A percentile compares a stretch with the other conserved stretches of the same genome.
Conservation (phyloP, 2,329 filamentous ascomycete genomes). For the Lomentospora prolificans region DNA sequence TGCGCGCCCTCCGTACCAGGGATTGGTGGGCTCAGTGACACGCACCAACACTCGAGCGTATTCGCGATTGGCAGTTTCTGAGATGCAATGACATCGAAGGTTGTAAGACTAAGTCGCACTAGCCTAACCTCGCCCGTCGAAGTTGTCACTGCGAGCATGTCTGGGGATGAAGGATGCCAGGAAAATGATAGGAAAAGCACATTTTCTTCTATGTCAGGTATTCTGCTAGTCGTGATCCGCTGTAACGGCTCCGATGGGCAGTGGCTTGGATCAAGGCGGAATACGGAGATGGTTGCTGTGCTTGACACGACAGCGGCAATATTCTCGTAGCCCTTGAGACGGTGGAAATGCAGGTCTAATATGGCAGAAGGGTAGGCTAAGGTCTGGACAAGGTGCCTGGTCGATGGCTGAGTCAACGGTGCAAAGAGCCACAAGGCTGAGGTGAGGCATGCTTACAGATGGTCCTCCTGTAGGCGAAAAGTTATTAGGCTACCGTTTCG, state of each 20-base stretch:
- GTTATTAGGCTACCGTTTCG: conserved; percentile 67
- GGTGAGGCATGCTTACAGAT: not conserved
- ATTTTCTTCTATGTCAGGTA: conserved; percentile 41
- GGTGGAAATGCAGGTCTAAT: conserved; percentile 76
- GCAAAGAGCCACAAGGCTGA: not conserved
- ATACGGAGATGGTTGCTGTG: conserved; percentile 60
- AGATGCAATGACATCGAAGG: conserved; percentile 25
- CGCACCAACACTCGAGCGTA: conserved; percentile 64
- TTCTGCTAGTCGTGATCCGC: conserved; percentile 33
- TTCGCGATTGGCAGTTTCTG: conserved; percentile 35
- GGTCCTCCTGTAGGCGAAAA: conserved; percentile 36
- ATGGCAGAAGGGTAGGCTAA: conserved; percentile 60
- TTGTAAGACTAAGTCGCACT: conserved; percentile 32
- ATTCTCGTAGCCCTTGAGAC: conserved; percentile 30
- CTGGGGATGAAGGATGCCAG: conserved; percentile 52
- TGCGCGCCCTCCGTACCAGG: not conserved
- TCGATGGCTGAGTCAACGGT: not conserved
- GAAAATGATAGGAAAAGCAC: conserved; percentile 62
- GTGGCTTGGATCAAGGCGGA: conserved; percentile 36
- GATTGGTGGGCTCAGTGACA: conserved; percentile 42
- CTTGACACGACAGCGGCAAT: conserved; percentile 70
- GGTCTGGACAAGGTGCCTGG: conserved; percentile 48
- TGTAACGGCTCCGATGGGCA: conserved; percentile 23
- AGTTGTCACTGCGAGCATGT: conserved; percentile 59
- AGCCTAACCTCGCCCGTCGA: conserved; percentile 56